Conservation (phyloP, 2,329 filamentous ascomycete genomes). For the Verticillium nubilum region DNA sequence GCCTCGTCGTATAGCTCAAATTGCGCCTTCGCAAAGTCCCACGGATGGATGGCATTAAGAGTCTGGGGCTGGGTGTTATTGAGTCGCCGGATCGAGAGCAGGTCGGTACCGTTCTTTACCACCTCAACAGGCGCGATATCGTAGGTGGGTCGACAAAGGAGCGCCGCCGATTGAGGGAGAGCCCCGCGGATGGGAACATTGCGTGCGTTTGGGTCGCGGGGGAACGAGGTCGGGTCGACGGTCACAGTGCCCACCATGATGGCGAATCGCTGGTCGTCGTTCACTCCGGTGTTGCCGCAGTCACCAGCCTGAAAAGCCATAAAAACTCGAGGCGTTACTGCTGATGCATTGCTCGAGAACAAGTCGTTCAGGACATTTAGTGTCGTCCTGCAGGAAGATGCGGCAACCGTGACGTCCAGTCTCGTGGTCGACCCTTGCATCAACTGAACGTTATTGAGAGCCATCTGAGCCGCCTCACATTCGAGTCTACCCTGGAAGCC, state of each 20-base stretch:
- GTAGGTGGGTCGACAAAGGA: constrained; percentile 22
- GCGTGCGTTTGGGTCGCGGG: neutral
- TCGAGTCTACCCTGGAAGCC: constrained; percentile 25
- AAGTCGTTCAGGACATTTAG: constrained; percentile 13
- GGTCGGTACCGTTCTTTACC: constrained; percentile 14
- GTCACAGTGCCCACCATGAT: constrained; percentile 15
- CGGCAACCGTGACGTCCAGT: constrained; percentile 24
- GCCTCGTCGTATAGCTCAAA: constrained; percentile 15
- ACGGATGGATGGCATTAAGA: constrained; percentile 14
- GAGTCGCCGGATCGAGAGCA: constrained; percentile 12
- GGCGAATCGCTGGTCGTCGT: constrained; percentile 17
- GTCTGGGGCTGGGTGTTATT: constrained; percentile 3
- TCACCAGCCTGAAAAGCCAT: constrained; percentile 14
- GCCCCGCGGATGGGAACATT: constrained; percentile 13
- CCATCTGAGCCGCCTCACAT: constrained; percentile 22
- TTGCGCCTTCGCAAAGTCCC: constrained; percentile 18
- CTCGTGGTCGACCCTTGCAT: constrained; percentile 10
- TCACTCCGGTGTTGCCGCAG: constrained; percentile 12
- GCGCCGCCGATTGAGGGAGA: constrained; percentile 16
- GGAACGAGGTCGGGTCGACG: constrained; percentile 9
- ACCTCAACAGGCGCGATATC: constrained; percentile 16
- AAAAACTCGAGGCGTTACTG: constrained; percentile 12
- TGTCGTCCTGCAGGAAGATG: constrained; percentile 9
- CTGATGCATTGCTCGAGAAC: constrained; percentile 3
- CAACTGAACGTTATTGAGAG: constrained; percentile 17